Evolutionary conservation across 257 asterid species (phyloP).

Genomic region (Ilex aquifolium): DNA sequence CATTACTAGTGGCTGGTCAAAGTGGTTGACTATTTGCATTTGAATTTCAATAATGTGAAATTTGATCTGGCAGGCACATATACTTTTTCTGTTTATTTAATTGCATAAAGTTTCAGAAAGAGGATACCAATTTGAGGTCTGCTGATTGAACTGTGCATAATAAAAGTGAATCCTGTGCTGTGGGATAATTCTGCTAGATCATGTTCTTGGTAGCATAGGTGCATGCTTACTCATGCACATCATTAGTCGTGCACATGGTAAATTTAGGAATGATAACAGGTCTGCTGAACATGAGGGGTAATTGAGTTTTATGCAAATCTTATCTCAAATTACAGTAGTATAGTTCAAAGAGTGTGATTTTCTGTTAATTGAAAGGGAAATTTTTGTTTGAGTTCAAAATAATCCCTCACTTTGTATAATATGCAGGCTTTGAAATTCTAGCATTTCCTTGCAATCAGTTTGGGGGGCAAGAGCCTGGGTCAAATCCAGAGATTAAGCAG

Average conservation of each 20-base stretch:
- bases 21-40: too few species aligned
- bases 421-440: slow-evolving; percentile 81
- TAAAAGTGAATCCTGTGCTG: too few species aligned
- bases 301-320: not conserved
- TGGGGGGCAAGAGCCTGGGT: slow-evolving; percentile 96
- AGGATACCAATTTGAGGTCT: too few species aligned
- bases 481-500: slow-evolving; percentile 75
- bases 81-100: too few species aligned
- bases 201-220: too few species aligned
- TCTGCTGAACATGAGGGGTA: not conserved
- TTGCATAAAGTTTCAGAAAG: too few species aligned
- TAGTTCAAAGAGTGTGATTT: not conserved
- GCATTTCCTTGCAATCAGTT: slow-evolving; percentile 98
- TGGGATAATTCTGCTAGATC: too few species aligned
- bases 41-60: too few species aligned
- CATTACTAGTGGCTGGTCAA: too few species aligned
- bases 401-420: not conserved
- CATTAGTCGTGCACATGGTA: not conserved
- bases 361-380: not conserved
- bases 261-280: not conserved
- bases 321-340: not conserved
- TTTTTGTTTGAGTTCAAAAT: not conserved
- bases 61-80: too few species aligned
- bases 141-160: too few species aligned
- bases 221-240: too few species aligned